Evolutionary conservation across 1,284 basidiomycete species (phyloP).

Genomic region (Trametes hirsuta): DNA sequence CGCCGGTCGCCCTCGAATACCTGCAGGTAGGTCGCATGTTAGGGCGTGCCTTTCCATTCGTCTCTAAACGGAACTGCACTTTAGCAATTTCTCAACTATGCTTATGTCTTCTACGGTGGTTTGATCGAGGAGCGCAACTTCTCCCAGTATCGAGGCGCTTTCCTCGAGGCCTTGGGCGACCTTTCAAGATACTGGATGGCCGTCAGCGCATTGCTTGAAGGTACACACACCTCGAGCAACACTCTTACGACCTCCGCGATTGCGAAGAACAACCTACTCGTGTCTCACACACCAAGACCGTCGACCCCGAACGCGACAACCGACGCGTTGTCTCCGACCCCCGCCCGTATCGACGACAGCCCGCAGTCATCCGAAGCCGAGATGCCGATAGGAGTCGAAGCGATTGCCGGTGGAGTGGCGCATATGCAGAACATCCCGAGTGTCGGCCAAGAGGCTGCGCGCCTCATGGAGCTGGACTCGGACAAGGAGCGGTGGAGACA

Average conservation of each 20-base stretch:
- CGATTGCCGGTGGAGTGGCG: constrained; percentile 16
- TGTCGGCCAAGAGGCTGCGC: constrained; percentile 87
- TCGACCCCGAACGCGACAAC: constrained; percentile 41
- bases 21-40: constrained; percentile 33
- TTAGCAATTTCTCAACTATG: constrained; percentile 87
- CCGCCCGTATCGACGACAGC: constrained; percentile 65
- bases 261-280: constrained; percentile 29
- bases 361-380: constrained; percentile 38
- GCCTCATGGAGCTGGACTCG: constrained; percentile 84
- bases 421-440: constrained; percentile 50
- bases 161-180: constrained; percentile 97
- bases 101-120: constrained; percentile 92
- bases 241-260: constrained; percentile 47
- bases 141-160: constrained; percentile 73
- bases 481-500: constrained; percentile 93
- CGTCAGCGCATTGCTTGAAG: constrained; percentile 74
- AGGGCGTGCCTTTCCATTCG: background rate
- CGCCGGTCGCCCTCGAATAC: constrained; percentile 50
- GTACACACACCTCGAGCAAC: constrained; percentile 40
- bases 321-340: constrained; percentile 39
- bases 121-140: constrained; percentile 85
- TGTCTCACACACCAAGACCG: constrained; percentile 25
- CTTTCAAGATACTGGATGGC: constrained; percentile 95
- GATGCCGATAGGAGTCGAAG: constrained; percentile 21
- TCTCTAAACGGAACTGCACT: background rate